These are phyloP conservation scores for Saturnispora ahearnii DNA, from an alignment of 805 yeast species.

Conservation along the genomic window DNA sequence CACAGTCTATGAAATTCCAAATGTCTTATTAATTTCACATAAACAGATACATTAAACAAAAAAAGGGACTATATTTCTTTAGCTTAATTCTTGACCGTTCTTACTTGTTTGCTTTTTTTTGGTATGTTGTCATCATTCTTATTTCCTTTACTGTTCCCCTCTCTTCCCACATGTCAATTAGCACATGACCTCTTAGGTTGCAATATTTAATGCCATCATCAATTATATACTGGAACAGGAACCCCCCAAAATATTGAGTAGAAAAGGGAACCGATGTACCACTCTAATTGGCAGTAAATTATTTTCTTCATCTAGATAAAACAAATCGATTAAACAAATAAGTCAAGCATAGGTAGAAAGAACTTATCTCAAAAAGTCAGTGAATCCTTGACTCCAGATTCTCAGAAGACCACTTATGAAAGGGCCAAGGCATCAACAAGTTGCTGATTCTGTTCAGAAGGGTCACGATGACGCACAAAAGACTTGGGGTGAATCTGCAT, in stretches of 20 bases:
- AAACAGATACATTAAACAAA: too few relatives aligned
- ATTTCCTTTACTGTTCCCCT: neutral
- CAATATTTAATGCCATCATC: too few relatives aligned
- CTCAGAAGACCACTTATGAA: conserved; percentile 55
- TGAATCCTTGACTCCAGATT: conserved; percentile 67
- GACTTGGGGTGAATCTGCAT: conserved; percentile 36
- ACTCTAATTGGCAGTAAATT: too few relatives aligned
- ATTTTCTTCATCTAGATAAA: neutral
- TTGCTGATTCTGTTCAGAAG: conserved; percentile 34
- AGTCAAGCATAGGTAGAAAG: conserved; percentile 53
- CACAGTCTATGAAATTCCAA: too few relatives aligned
- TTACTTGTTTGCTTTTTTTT: too few relatives aligned
- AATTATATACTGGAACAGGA: too few relatives aligned
- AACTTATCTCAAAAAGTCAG: conserved; percentile 55
- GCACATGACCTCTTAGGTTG: too few relatives aligned
- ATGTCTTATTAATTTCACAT: too few relatives aligned
- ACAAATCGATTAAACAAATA: conserved; percentile 8
- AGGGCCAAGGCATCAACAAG: conserved; percentile 64
- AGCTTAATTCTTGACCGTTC: too few relatives aligned
- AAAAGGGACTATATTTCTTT: too few relatives aligned
- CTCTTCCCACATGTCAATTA: neutral
- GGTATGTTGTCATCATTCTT: neutral
- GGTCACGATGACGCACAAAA: conserved; percentile 39
- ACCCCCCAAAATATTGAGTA: too few relatives aligned
- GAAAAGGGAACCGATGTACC: too few relatives aligned